Percentiles rank a stretch among this genome's conserved stretches.
These are phyloP conservation scores for Cryphonectria carpinicola DNA, from an alignment of 2,329 filamentous ascomycete genomes.

Conservation along the genomic window DNA sequence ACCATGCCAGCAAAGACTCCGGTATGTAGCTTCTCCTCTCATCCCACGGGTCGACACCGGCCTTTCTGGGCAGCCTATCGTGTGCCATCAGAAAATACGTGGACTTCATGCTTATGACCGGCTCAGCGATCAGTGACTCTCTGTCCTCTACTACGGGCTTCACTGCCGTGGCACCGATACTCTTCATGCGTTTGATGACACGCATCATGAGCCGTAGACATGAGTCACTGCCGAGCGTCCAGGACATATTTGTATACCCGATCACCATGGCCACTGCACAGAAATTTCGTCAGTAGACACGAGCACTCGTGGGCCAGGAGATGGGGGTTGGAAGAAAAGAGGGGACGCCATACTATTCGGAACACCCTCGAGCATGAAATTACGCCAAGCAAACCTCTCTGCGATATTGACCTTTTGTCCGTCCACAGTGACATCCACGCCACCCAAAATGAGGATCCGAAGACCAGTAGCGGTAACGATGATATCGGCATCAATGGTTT, in stretches of 20 bases:
- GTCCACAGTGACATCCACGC: conserved; percentile 58
- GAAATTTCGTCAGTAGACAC: neutral
- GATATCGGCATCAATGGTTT: conserved; percentile 63
- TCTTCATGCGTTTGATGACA: conserved; percentile 54
- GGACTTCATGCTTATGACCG: conserved; percentile 27
- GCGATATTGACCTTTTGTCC: conserved; percentile 51
- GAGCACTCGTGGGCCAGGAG: neutral
- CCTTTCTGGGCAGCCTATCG: conserved; percentile 23
- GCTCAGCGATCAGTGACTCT: conserved; percentile 12
- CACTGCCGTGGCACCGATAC: conserved; percentile 30
- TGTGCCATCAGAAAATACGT: conserved; percentile 25
- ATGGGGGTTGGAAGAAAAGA: neutral
- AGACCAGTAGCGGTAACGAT: conserved; percentile 73
- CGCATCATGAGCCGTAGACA: conserved; percentile 52
- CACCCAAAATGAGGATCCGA: conserved; percentile 60
- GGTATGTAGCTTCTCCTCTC: conserved; percentile 23
- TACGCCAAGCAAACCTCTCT: conserved; percentile 64
- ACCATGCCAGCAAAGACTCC: conserved; percentile 13
- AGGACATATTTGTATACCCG: conserved; percentile 68
- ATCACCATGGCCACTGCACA: conserved; percentile 53
- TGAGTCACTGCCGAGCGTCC: conserved; percentile 68
- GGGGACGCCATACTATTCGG: conserved; percentile 53
- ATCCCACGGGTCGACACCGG: conserved; percentile 22
- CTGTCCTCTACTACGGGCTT: conserved; percentile 23
- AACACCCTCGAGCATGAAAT: conserved; percentile 66